Conservation (phyloP, 73 alveolate genomes). For the Stentor coeruleus region DNA sequence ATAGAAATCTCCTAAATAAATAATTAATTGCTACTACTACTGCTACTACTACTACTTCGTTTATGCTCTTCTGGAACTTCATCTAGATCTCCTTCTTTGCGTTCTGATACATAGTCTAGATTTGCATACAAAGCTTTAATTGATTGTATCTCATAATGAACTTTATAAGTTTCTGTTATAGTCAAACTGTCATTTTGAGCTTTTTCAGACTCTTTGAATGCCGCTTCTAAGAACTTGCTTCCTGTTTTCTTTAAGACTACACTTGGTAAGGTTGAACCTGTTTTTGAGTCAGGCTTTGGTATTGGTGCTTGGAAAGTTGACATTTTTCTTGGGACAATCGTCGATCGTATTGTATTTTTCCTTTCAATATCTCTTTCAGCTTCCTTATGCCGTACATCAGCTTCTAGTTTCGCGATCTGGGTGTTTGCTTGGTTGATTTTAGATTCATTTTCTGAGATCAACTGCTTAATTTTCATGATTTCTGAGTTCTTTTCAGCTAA, state of each 20-base stretch:
- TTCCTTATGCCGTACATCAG: slow-evolving; percentile 14
- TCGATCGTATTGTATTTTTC: background rate
- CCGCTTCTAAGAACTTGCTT: slow-evolving; percentile 10
- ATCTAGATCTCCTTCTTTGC: too few species aligned
- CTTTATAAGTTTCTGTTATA: background rate
- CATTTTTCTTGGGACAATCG: slow-evolving; percentile 5
- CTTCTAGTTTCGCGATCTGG: slow-evolving; percentile 14
- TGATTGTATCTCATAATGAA: background rate
- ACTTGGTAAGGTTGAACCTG: background rate
- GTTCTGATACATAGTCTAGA: too few species aligned
- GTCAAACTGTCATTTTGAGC: slow-evolving; percentile 24
- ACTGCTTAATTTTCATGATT: background rate
- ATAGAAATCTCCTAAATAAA: too few species aligned
- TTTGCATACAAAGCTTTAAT: slow-evolving; percentile 15
- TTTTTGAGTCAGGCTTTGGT: background rate
- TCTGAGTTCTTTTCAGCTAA: background rate
- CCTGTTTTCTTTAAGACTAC: slow-evolving; percentile 5
- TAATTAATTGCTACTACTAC: too few species aligned
- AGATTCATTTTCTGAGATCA: background rate
- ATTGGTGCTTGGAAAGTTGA: background rate
- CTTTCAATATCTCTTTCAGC: background rate
- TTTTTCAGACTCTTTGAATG: background rate
- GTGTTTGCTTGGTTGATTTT: background rate
- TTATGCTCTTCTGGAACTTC: too few species aligned
- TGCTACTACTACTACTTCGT: too few species aligned